A percentile compares a stretch with the other conserved stretches of the same genome.
Evolutionary conservation across 768 basidiomycete genomes (phyloP).

Genomic region (Lactarius tabidus): DNA sequence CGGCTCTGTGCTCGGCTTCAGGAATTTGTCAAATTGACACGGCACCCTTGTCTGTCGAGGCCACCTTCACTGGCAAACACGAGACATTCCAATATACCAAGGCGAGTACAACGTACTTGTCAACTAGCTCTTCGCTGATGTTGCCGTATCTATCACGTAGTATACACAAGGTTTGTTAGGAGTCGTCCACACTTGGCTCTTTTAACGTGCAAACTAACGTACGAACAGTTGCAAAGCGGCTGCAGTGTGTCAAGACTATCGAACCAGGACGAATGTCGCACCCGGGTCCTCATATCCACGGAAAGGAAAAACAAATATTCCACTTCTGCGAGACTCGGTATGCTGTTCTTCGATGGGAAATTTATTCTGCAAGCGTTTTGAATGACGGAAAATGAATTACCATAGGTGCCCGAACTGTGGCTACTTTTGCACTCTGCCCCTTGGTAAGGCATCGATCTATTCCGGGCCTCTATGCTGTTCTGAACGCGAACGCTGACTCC

Average conservation of each 20-base stretch:
- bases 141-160: constrained; percentile 29
- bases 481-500: not conserved
- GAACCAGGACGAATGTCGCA: constrained; percentile 42
- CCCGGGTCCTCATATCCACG: constrained; percentile 47
- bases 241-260: constrained; percentile 48
- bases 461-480: not conserved
- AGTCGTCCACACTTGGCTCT: not conserved
- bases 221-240: constrained; percentile 45
- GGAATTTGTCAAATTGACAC: constrained; percentile 60
- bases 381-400: not conserved
- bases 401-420: constrained; percentile 52
- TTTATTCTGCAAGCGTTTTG: not conserved
- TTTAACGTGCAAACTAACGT: not conserved
- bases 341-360: constrained; percentile 1
- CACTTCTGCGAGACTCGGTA: constrained; percentile 55
- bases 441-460: constrained; percentile 36
- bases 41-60: constrained; percentile 54
- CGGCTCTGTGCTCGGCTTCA: constrained; percentile 38
- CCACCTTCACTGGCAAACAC: constrained; percentile 56
- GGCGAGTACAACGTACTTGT: constrained; percentile 32
- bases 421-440: constrained; percentile 55
- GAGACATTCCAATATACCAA: constrained; percentile 65
- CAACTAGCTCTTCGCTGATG: not conserved
- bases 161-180: constrained; percentile 47
- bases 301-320: constrained; percentile 41